Base-by-base conservation (phyloP, 495 filamentous ascomycete genomes). In the Amniculicola lignicola region DNA sequence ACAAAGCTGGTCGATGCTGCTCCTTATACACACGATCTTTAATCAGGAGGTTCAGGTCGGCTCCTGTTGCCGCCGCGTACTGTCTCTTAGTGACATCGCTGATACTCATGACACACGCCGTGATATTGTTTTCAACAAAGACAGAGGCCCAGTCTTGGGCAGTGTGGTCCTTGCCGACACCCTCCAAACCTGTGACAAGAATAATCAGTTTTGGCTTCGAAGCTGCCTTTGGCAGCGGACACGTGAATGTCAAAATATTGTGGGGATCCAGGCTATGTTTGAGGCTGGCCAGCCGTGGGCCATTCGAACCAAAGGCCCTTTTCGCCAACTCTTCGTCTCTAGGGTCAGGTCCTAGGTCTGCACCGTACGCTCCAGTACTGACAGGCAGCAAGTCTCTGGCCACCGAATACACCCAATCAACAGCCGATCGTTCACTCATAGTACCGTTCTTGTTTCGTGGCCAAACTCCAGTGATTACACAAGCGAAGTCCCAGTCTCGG, bases 401-500 rank as follows among this genome's bases (percentile, higher is more conserved):
- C 57, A 79, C 67, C 5, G 72, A 63, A 65, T 84, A 86, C 40
- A 84, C 82, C 82, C 82, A 86, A 27, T 42, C 54, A 27, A 79
- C 64, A 41, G 70, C 70, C 44, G 68, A 63, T 64, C 31, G 72
- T 62, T 76, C 69, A 14, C 61, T 44, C 58, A 74, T 68, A n/a
- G 72, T 75, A 48, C 68, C 72, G 69, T 83, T 79, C 70, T 81
- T 68, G 14, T 79, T 70, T 46, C 79, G 76, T 19, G 68, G 65
- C 82, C 82, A 86, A 62, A 84, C 75, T 35, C 80, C 79, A n/a
- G 82, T 84, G 48, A 86, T 54, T 19, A 84, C 78, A 51, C 81
- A 84, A 50, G 82, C 81, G 72, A 77, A 84, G 43, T 78, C 73
- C 81, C 81, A 86, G 66, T 79, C 73, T 71, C 81, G 76, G 70